A percentile compares a stretch with the other conserved stretches of the same genome.
Evolutionary conservation across 306 rosid species (phyloP).

Genomic region (Trifolium fragiferum): DNA sequence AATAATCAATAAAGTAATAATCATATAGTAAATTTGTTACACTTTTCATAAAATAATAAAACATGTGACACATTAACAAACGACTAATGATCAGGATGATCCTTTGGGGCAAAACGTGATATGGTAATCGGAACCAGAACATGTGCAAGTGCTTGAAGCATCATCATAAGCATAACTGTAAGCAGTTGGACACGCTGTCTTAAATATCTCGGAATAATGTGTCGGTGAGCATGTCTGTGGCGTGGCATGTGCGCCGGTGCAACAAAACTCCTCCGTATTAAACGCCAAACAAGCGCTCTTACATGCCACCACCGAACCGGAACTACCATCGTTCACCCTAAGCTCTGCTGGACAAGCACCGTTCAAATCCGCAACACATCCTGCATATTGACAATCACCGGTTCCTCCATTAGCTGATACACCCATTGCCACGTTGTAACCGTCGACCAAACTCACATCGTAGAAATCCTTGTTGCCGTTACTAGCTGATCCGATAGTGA

Average conservation of each 20-base stretch:
- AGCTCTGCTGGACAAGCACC: conserved; percentile 65
- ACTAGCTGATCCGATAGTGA: conserved; percentile 51
- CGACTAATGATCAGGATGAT: conserved; percentile 22
- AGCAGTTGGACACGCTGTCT: conserved; percentile 86
- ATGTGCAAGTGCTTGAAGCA: conserved; percentile 88
- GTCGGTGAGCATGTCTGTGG: conserved; percentile 83
- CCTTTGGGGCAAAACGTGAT: conserved; percentile 74
- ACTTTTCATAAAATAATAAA: background rate
- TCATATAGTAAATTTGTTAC: background rate
- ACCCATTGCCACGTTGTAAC: conserved; percentile 85
- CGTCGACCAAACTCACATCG: conserved; percentile 89
- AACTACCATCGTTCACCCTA: conserved; percentile 38
- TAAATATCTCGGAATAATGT: conserved; percentile 74
- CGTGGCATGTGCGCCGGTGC: conserved; percentile 76
- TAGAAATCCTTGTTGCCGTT: conserved; percentile 68
- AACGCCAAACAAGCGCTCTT: conserved; percentile 88
- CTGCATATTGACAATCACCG: conserved; percentile 90
- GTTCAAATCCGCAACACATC: conserved; percentile 75
- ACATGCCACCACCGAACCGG: conserved; percentile 70
- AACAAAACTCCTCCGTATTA: conserved; percentile 69
- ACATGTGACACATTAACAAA: background rate
- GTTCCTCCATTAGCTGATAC: conserved; percentile 69
- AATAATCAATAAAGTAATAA: background rate
- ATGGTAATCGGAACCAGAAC: conserved; percentile 68
- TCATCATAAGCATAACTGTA: conserved; percentile 94